Conservation (phyloP, 2,329 filamentous ascomycete species). For the Bretziella fagacearum region DNA sequence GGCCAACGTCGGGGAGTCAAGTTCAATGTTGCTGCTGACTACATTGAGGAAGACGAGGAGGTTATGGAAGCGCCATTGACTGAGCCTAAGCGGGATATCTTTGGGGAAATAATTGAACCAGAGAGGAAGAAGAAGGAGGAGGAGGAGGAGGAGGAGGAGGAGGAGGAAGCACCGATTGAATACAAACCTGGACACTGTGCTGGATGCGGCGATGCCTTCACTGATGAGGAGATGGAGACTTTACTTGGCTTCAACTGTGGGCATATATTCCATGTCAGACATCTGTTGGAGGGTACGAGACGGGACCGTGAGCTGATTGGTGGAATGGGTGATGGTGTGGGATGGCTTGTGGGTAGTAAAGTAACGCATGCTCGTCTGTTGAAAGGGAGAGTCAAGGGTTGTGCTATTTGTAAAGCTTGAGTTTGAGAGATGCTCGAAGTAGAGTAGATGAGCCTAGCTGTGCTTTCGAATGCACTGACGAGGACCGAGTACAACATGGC, state of each 20-base stretch:
- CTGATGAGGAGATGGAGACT: slow-evolving; percentile 48
- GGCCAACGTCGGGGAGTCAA: slow-evolving; percentile 77
- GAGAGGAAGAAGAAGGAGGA: too few species aligned
- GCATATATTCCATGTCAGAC: slow-evolving; percentile 63
- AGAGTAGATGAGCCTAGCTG: too few species aligned
- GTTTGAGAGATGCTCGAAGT: too few species aligned
- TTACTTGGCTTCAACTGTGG: slow-evolving; percentile 68
- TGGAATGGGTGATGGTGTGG: slow-evolving; percentile 27
- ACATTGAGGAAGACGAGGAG: slow-evolving; percentile 24
- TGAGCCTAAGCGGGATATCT: slow-evolving; percentile 16
- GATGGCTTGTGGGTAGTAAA: slow-evolving; percentile 63
- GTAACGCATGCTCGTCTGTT: slow-evolving; percentile 72
- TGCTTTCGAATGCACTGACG: too few species aligned
- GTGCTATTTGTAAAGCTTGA: not conserved
- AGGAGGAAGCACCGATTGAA: slow-evolving; percentile 19
- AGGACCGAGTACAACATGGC: too few species aligned
- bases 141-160: slow-evolving; percentile 14
- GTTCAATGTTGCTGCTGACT: slow-evolving; percentile 52
- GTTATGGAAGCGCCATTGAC: slow-evolving; percentile 18
- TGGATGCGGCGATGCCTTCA: slow-evolving; percentile 38
- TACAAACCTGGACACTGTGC: slow-evolving; percentile 39
- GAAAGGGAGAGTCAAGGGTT: slow-evolving; percentile 45
- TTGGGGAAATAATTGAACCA: slow-evolving; percentile 14
- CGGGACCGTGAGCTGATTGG: slow-evolving; percentile 32
- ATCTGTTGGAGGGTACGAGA: slow-evolving; percentile 41